Percentiles rank a stretch among this genome's conserved stretches.
Evolutionary conservation across 352 stramenopile genomes (phyloP).

Genomic region (Phytopythium vexans): DNA sequence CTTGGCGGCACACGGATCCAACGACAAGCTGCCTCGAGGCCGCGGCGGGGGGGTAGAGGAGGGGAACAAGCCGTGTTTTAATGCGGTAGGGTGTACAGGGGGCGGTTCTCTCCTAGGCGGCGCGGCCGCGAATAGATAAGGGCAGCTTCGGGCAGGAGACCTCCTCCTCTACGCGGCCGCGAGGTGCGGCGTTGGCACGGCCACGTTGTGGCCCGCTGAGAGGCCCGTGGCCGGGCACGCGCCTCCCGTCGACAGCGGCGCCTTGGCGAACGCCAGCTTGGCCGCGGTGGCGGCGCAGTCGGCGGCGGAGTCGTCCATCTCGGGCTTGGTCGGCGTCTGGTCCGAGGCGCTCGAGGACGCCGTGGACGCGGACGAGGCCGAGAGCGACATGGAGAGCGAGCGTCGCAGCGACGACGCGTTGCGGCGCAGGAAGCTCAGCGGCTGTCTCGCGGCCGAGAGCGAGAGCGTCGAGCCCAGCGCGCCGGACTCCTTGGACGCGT

Average conservation of each 20-base stretch:
- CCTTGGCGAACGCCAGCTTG: constrained; percentile 57
- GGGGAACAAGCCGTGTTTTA: constrained; percentile 1
- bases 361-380: constrained; percentile 34
- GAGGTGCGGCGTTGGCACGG: too few relatives aligned
- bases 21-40: too few relatives aligned
- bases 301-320: constrained; percentile 28
- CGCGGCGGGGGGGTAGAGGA: not conserved
- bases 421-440: constrained; percentile 62
- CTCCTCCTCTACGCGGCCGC: too few relatives aligned
- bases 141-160: too few relatives aligned
- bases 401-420: constrained; percentile 65
- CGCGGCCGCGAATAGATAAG: constrained; percentile 5
- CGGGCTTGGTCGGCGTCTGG: constrained; percentile 27
- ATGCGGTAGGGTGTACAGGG: not conserved
- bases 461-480: constrained; percentile 26
- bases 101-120: not conserved
- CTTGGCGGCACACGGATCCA: too few relatives aligned
- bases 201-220: too few relatives aligned
- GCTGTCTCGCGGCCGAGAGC: constrained; percentile 65
- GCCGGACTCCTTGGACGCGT: constrained; percentile 16
- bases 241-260: constrained; percentile 8
- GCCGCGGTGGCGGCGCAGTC: constrained; percentile 47
- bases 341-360: constrained; percentile 28
- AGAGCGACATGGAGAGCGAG: constrained; percentile 59
- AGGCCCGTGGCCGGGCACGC: too few relatives aligned